phyloP scores from a whole-genome alignment of 1,284 basidiomycete genomes.

The Puccinia horiana region DNA sequence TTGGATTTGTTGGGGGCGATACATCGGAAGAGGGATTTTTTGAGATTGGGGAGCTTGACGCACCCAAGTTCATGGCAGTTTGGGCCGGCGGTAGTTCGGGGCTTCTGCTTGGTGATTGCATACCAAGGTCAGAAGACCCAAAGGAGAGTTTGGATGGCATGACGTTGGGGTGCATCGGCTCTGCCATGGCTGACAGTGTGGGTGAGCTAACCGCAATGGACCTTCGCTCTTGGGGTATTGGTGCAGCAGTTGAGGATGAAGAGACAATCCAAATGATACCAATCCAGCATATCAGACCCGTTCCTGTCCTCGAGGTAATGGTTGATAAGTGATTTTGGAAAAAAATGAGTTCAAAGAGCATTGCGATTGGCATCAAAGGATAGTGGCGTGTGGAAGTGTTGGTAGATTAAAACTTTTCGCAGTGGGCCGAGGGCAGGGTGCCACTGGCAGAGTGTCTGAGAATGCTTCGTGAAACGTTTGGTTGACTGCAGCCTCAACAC shows the following conservation, averaged over 20 bases:
- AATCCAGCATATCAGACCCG: background rate
- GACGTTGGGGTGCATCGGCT: too few species aligned
- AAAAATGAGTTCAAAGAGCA: background rate
- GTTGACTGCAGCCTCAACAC: background rate
- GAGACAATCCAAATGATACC: background rate
- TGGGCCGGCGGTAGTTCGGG: background rate
- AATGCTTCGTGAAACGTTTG: background rate
- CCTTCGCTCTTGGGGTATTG: background rate
- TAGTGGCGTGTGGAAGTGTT: too few species aligned
- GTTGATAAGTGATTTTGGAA: background rate
- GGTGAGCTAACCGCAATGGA: background rate
- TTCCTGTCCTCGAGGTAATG: background rate
- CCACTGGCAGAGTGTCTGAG: too few species aligned
- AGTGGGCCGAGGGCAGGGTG: too few species aligned
- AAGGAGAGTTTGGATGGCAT: too few species aligned
- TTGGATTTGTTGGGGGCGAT: too few species aligned
- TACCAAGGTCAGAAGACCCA: too few species aligned
- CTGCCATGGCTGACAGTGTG: too few species aligned
- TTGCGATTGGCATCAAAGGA: background rate
- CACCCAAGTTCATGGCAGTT: background rate
- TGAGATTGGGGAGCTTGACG: background rate
- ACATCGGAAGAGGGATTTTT: background rate
- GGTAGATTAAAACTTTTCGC: too few species aligned
- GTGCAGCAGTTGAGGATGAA: conserved; percentile 7
- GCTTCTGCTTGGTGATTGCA: too few species aligned